Evolutionary conservation across 495 filamentous ascomycete genomes (phyloP).

Genomic region (Pyrenula aspistea): DNA sequence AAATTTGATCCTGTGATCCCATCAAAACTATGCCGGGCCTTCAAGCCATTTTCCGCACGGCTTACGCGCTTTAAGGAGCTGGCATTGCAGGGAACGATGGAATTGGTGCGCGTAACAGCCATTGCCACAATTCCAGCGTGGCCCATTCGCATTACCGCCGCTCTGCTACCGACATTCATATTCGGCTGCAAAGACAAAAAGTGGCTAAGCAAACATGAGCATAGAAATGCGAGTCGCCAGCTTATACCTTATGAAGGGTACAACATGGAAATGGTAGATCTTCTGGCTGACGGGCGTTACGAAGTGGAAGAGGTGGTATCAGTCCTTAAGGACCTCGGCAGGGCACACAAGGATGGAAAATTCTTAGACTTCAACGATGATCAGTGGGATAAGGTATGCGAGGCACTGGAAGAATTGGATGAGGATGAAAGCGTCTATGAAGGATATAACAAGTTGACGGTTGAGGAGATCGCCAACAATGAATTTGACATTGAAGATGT

Average conservation of each 20-base stretch:
- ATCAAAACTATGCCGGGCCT: not conserved
- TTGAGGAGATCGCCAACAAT: too few relatives aligned
- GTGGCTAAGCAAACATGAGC: not conserved
- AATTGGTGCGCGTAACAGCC: not conserved
- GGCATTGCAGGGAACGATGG: not conserved
- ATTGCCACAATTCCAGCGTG: not conserved
- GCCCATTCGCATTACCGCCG: not conserved
- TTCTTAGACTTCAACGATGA: not conserved
- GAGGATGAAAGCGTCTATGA: too few relatives aligned
- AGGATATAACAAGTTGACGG: too few relatives aligned
- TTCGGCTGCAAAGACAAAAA: not conserved
- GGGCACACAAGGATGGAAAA: not conserved
- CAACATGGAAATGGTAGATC: not conserved
- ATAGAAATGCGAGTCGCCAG: not conserved
- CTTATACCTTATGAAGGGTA: not conserved
- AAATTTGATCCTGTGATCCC: not conserved
- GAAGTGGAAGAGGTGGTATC: not conserved
- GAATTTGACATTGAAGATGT: too few relatives aligned
- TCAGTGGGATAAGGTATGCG: not conserved
- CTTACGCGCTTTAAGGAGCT: not conserved
- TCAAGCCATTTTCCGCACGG: not conserved
- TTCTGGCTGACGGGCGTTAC: not conserved
- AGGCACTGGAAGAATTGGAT: not conserved
- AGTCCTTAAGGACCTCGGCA: not conserved
- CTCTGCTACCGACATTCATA: not conserved